Conservation (phyloP, 805 yeast genomes). For the Yamadazyma paraphyllophila region DNA sequence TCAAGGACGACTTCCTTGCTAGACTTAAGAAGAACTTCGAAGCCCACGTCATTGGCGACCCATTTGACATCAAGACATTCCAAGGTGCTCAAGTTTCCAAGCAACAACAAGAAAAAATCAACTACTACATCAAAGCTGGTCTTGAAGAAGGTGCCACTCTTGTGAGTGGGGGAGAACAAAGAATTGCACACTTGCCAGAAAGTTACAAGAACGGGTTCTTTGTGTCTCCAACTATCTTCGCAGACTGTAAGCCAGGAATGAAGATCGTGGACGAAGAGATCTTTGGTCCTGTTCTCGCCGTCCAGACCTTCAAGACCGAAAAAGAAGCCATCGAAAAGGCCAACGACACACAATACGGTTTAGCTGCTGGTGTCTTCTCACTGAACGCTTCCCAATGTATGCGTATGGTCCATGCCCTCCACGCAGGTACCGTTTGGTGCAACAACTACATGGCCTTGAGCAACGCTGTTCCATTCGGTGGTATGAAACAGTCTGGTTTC, state of each 20-base stretch:
- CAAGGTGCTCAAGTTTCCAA: constrained; percentile 59
- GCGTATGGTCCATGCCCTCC: constrained; percentile 27
- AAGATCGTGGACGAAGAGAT: constrained; percentile 75
- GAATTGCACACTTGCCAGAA: constrained; percentile 12
- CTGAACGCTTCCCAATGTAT: constrained; percentile 54
- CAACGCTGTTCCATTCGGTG: constrained; percentile 47
- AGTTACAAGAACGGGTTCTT: constrained; percentile 24
- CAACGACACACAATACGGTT: constrained; percentile 67
- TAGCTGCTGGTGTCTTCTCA: constrained; percentile 63
- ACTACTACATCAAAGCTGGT: constrained; percentile 47
- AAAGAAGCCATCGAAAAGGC: constrained; percentile 70
- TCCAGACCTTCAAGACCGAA: constrained; percentile 61
- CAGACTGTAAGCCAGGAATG: constrained; percentile 59
- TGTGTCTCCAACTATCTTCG: constrained; percentile 48
- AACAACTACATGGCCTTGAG: constrained; percentile 67
- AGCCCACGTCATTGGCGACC: constrained; percentile 42
- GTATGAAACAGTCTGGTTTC: constrained; percentile 40
- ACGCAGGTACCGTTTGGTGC: constrained; percentile 69
- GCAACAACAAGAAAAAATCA: constrained; percentile 42
- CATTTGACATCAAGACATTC: constrained; percentile 38
- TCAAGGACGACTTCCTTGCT: constrained; percentile 42
- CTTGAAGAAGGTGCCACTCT: constrained; percentile 53
- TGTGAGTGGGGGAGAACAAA: constrained; percentile 41
- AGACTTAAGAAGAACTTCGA: constrained; percentile 27
- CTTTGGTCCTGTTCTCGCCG: constrained; percentile 83